Conservation (phyloP, 2,329 filamentous ascomycete species). For the Diaporthe citrichinensis region DNA sequence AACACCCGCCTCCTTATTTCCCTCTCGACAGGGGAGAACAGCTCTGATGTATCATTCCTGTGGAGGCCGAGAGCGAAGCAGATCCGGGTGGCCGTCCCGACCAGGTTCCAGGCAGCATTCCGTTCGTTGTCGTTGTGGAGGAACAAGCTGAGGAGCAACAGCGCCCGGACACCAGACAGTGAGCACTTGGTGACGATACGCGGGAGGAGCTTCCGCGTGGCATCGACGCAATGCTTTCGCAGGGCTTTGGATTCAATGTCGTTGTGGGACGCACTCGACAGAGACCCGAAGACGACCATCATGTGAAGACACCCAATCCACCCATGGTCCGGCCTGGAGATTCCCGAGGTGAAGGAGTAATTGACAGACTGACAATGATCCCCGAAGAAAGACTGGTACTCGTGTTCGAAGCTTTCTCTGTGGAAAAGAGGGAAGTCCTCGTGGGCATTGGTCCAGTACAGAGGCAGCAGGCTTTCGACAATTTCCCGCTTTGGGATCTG, state of each 20-base stretch:
- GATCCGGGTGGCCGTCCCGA: slow-evolving; percentile 51
- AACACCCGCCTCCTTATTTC: slow-evolving; percentile 54
- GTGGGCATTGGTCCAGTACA: background rate
- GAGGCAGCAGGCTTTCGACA: background rate
- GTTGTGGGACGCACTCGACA: slow-evolving; percentile 33
- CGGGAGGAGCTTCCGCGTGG: slow-evolving; percentile 47
- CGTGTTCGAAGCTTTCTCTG: background rate
- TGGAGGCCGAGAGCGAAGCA: slow-evolving; percentile 52
- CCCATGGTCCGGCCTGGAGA: slow-evolving; percentile 19
- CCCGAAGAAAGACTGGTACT: slow-evolving; percentile 17
- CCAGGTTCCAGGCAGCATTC: slow-evolving; percentile 55
- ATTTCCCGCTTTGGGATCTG: slow-evolving; percentile 1
- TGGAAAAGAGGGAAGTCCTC: slow-evolving; percentile 23
- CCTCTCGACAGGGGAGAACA: slow-evolving; percentile 52
- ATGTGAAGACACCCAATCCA: slow-evolving; percentile 20
- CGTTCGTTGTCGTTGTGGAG: slow-evolving; percentile 56
- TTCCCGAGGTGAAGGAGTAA: background rate
- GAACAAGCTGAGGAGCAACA: slow-evolving; percentile 52
- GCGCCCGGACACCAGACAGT: slow-evolving; percentile 50
- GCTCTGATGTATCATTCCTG: slow-evolving; percentile 48
- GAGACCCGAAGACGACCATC: slow-evolving; percentile 45
- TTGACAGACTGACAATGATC: background rate
- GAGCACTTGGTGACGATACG: slow-evolving; percentile 51
- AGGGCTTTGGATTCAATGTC: slow-evolving; percentile 48
- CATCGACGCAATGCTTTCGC: slow-evolving; percentile 45